phyloP scores from a whole-genome alignment of 2,329 filamentous ascomycete species.

The Stachybotrys elegans region DNA sequence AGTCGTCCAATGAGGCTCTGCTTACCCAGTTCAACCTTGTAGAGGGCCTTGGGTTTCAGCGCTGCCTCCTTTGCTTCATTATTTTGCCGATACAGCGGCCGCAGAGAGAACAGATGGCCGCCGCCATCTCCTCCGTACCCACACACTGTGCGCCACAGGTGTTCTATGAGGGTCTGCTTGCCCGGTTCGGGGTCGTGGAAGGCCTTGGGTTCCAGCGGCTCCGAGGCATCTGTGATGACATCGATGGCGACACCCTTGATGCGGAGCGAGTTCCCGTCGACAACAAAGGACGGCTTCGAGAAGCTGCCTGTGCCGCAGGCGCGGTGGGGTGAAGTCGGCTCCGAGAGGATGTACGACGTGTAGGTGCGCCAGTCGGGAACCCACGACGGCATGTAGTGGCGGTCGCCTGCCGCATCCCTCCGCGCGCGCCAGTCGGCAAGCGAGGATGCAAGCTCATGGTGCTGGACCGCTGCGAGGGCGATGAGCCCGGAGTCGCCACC shows the following conservation, averaged over 20 bases:
- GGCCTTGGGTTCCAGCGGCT: background rate
- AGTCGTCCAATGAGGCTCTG: too few relatives aligned
- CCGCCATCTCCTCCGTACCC: background rate
- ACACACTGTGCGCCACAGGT: background rate
- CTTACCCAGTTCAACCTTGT: too few relatives aligned
- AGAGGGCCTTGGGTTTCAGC: too few relatives aligned
- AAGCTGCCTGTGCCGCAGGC: background rate
- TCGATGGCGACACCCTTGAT: background rate
- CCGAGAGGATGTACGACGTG: background rate
- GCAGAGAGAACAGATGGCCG: background rate
- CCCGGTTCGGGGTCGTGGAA: too few relatives aligned
- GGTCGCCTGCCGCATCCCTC: background rate
- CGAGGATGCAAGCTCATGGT: too few relatives aligned
- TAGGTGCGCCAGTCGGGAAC: background rate
- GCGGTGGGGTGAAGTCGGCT: background rate
- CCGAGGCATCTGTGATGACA: background rate
- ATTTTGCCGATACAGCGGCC: background rate
- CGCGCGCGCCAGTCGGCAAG: background rate
- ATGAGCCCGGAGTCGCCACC: background rate
- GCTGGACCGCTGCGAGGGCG: background rate
- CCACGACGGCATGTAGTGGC: background rate
- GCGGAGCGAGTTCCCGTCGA: background rate
- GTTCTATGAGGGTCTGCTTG: background rate
- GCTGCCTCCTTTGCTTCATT: too few relatives aligned
- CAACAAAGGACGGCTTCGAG: background rate